A percentile compares a stretch with the other conserved stretches of the same genome.
Conservation (phyloP, 768 basidiomycete genomes). For the Lentinula raphanica region DNA sequence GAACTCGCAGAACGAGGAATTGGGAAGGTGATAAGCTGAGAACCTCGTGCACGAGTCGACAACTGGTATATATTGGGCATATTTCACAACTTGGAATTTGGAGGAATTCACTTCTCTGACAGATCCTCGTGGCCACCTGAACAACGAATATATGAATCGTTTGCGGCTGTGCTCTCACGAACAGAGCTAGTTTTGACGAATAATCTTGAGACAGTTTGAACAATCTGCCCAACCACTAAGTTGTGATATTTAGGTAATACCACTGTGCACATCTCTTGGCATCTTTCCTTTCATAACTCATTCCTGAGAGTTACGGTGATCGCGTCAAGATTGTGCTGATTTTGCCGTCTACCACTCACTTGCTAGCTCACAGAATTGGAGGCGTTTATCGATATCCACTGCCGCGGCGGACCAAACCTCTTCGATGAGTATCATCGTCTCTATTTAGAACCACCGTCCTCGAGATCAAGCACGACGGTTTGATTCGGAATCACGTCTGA, state of each 20-base stretch:
- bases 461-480: neutral
- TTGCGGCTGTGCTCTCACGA: neutral
- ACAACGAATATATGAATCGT: neutral
- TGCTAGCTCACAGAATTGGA: no score
- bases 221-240: neutral
- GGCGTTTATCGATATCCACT: no score
- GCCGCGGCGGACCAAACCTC: no score
- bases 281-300: neutral
- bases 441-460: neutral
- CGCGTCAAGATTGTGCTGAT: no score
- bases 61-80: neutral
- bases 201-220: neutral
- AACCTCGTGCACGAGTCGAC: neutral
- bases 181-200: neutral
- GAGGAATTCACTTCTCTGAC: neutral
- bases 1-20: constrained; percentile 39
- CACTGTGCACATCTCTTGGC: neutral
- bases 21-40: neutral
- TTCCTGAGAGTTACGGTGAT: neutral
- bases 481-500: neutral
- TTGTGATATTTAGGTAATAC: neutral
- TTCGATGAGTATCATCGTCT: no score
- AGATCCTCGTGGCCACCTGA: neutral
- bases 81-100: neutral
- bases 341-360: no score